These are phyloP conservation scores for Plasmodium gonderi DNA, from an alignment of 169 alveolate species.

Conservation along the genomic window DNA sequence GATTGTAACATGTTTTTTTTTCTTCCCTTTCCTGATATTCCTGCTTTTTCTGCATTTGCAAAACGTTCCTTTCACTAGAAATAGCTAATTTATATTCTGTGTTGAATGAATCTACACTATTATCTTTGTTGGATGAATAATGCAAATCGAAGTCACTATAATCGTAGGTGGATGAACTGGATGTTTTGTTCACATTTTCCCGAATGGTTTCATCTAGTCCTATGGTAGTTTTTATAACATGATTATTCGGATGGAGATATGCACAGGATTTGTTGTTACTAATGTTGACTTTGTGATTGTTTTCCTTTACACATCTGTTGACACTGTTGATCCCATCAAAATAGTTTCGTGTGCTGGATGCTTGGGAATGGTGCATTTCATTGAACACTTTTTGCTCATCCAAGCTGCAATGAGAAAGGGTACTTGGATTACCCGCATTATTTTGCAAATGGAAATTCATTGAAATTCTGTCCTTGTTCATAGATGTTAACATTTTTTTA, in stretches of 20 bases:
- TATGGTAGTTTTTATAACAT: constrained; percentile 22
- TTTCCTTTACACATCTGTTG: background rate
- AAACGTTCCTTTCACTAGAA: background rate
- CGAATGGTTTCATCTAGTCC: background rate
- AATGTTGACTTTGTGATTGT: background rate
- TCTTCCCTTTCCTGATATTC: background rate
- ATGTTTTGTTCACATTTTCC: constrained; percentile 18
- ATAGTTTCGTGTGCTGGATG: background rate
- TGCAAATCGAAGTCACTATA: constrained; percentile 46
- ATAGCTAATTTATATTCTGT: constrained; percentile 24
- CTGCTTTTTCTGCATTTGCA: constrained; percentile 3
- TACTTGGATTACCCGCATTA: background rate
- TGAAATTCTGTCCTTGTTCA: background rate
- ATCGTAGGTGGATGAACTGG: constrained; percentile 45
- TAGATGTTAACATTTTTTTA: background rate
- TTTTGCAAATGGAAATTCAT: background rate
- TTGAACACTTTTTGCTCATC: background rate
- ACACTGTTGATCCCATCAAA: background rate
- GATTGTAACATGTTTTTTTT: background rate
- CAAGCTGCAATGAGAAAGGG: background rate
- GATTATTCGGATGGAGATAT: background rate
- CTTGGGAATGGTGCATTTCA: background rate
- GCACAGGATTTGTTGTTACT: background rate
- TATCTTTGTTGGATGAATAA: constrained; percentile 41
- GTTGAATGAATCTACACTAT: constrained; percentile 30